Conservation (phyloP, 352 stramenopile genomes). For the Globisporangium sylvaticum region DNA sequence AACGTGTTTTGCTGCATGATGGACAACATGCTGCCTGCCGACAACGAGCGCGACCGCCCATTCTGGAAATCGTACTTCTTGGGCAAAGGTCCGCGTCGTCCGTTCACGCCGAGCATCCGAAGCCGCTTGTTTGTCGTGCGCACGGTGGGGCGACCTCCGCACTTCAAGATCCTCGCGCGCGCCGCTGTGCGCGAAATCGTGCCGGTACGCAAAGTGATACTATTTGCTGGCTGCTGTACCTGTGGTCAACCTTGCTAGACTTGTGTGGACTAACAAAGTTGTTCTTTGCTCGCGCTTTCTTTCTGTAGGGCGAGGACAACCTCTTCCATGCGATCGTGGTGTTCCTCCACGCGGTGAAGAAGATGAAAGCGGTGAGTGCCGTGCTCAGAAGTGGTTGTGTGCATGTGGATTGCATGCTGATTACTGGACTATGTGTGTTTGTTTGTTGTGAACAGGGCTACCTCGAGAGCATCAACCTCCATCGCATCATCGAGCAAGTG, state of each 20-base stretch:
- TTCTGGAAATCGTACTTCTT: slow-evolving; percentile 86
- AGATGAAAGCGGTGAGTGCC: slow-evolving; percentile 78
- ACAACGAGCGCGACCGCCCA: slow-evolving; percentile 71
- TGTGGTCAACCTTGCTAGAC: background rate
- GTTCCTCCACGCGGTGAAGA: slow-evolving; percentile 81
- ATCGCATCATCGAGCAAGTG: slow-evolving; percentile 79
- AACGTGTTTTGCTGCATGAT: slow-evolving; percentile 88
- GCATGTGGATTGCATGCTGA: too few species aligned
- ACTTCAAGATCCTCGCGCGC: slow-evolving; percentile 83
- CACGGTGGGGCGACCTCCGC: slow-evolving; percentile 63
- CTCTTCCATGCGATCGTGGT: slow-evolving; percentile 82
- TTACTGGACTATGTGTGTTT: too few species aligned
- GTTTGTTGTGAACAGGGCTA: slow-evolving; percentile 49
- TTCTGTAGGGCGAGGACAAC: slow-evolving; percentile 73
- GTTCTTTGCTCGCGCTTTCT: background rate
- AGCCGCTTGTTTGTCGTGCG: slow-evolving; percentile 77
- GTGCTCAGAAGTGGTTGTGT: too few species aligned
- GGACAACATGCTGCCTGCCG: slow-evolving; percentile 79
- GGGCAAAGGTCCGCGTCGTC: slow-evolving; percentile 59
- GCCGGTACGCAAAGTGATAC: slow-evolving; percentile 36
- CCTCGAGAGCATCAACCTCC: slow-evolving; percentile 85
- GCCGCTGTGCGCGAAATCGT: slow-evolving; percentile 78
- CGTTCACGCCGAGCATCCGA: slow-evolving; percentile 67
- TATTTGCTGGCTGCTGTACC: background rate
- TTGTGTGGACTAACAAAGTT: background rate